phyloP scores from a whole-genome alignment of 2,329 filamentous ascomycete genomes.

The Tolypocladium amazonense region DNA sequence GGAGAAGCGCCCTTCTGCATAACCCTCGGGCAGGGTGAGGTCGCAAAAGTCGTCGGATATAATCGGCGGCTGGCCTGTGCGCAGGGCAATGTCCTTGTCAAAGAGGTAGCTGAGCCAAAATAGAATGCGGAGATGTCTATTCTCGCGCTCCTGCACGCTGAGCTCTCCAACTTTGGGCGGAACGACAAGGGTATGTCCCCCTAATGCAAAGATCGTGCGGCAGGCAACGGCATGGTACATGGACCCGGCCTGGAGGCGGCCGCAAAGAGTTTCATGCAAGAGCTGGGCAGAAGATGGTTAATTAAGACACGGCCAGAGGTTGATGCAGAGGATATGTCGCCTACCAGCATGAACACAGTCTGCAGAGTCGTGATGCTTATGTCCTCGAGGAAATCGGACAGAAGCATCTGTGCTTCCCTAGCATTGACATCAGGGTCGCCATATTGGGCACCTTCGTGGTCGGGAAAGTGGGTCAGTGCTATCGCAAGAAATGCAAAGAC shows the following conservation, averaged over 20 bases:
- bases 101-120: constrained; percentile 46
- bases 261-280: constrained; percentile 31
- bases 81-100: constrained; percentile 45
- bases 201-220: constrained; percentile 37
- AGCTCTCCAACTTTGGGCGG: constrained; percentile 4
- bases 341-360: constrained; percentile 35
- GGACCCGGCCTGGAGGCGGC: constrained; percentile 32
- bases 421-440: constrained; percentile 30
- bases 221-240: constrained; percentile 34
- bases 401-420: constrained; percentile 27
- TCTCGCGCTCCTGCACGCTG: constrained; percentile 13
- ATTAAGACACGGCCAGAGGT: accelerated
- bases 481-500: constrained; percentile 37
- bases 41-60: constrained; percentile 42
- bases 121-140: constrained; percentile 25
- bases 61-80: constrained; percentile 40
- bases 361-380: constrained; percentile 32
- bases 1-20: constrained; percentile 12
- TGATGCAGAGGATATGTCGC: constrained; percentile 7
- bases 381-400: constrained; percentile 32
- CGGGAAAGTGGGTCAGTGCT: constrained; percentile 11
- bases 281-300: constrained; percentile 14
- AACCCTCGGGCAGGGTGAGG: constrained; percentile 32
- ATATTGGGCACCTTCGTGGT: constrained; percentile 1
- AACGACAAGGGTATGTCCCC: constrained; percentile 26